Evolutionary conservation across 2,329 filamentous ascomycete species (phyloP), one percentile per base, ranked within the genome.

Genomic region (Fusarium udum): DNA sequence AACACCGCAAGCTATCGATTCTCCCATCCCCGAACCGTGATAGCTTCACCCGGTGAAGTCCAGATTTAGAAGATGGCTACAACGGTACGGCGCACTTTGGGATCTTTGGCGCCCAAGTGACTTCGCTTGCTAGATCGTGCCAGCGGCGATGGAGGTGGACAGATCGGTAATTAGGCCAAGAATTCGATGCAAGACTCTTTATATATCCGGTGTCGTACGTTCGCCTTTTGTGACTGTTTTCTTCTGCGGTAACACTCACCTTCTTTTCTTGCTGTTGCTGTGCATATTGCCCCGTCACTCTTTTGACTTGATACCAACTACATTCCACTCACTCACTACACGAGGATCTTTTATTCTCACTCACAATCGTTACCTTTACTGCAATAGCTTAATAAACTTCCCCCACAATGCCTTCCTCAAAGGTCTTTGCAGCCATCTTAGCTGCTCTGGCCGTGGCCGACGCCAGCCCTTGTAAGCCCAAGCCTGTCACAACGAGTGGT

Each of bases 381-480:
- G 37, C 32, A 57, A 62, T 55, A 64, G 34, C 55, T 42, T 55
- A 73, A 67, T 71, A 58, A 14, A 12, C 28, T 20, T 15, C 13
- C 14, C 39, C 24, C 32, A 42, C n/a, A 43, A 74, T 74, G 71
- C 63, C 71, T 61, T 74, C 71, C 13, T 49, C 53, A 34, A 74
- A 74, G 67, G 71, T 74, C 63, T 72, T 74, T 48, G 58, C 71
- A n/a, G 71, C 71, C 60, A 46, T 74, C 43, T 28, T 74, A 58
- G 71, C 71, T 42, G 71, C 67, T 16, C 46, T 74, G 71, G 71
- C 71, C 60, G 36, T 69, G 58, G 71, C 39, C 48, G 53, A 48
- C 40, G 71, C 71, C 34, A 42, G 71, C 22, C 71, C 71, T 49
- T 73, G 71, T 42, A 73, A 71, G 60, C 71, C 71, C 31, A 64